A percentile compares a stretch with the other conserved stretches of the same genome.
Conservation (phyloP, 805 yeast species). For the Blastobotrys terrestris region DNA sequence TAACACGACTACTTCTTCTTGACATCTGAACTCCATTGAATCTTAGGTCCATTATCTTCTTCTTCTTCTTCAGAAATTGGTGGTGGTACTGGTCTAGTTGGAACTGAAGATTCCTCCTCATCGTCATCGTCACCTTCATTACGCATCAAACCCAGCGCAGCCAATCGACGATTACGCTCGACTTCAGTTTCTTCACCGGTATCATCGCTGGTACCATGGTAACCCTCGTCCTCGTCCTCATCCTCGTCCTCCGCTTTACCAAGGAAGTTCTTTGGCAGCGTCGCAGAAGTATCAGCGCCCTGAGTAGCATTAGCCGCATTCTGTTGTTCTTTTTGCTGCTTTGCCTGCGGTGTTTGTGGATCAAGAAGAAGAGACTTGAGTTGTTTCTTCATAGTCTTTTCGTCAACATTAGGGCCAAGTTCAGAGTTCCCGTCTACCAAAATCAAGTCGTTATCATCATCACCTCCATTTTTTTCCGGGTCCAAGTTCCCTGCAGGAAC, state of each 20-base stretch:
- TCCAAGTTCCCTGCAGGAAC: not conserved
- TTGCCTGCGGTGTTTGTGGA: not conserved
- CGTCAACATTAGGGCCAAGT: conserved; percentile 19
- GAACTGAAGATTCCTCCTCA: conserved; percentile 8
- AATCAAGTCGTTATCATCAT: conserved; percentile 24
- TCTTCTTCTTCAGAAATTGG: conserved; percentile 17
- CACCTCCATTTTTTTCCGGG: conserved; percentile 17
- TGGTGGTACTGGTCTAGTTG: conserved; percentile 4
- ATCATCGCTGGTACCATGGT: conserved; percentile 7
- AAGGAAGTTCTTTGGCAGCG: conserved; percentile 16
- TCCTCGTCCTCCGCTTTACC: conserved; percentile 25
- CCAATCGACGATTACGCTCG: conserved; percentile 56
- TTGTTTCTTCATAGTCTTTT: conserved; percentile 16
- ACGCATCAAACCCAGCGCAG: conserved; percentile 30
- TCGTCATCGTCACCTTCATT: conserved; percentile 22
- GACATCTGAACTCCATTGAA: conserved; percentile 16
- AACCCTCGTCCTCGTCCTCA: conserved; percentile 23
- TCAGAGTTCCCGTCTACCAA: conserved; percentile 17
- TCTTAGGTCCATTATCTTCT: conserved; percentile 12
- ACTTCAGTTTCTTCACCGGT: conserved; percentile 51
- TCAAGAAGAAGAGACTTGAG: conserved; percentile 11
- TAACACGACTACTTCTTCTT: not conserved
- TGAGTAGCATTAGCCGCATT: not conserved
- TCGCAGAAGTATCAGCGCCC: not conserved
- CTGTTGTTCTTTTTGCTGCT: not conserved